Evolutionary conservation across 2,329 filamentous ascomycete genomes (phyloP).

Genomic region (Teratosphaeriaceae sp.): DNA sequence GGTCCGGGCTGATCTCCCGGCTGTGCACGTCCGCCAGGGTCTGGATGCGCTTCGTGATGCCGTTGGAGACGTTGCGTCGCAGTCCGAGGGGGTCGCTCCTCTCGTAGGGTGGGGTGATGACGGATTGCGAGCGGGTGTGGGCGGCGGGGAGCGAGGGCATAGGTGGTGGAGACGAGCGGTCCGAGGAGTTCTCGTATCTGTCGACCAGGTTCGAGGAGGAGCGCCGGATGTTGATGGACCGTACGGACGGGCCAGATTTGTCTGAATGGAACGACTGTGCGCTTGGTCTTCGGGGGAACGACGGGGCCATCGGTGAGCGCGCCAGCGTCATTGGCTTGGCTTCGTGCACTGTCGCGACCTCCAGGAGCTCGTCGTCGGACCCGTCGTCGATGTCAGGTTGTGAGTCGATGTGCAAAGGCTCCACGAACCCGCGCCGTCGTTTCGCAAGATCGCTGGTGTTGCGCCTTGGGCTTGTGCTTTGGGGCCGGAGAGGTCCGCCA

Average conservation of each 20-base stretch:
- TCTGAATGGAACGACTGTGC: slow-evolving; percentile 16
- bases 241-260: slow-evolving; percentile 17
- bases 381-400: slow-evolving; percentile 42
- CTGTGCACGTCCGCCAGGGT: slow-evolving; percentile 68
- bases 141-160: not conserved
- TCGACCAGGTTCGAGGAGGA: slow-evolving; percentile 11
- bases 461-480: slow-evolving; percentile 2
- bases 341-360: slow-evolving; percentile 74
- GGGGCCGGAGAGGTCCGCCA: not conserved
- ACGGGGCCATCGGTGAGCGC: slow-evolving; percentile 72
- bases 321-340: slow-evolving; percentile 73
- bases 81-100: slow-evolving; percentile 28
- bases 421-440: slow-evolving; percentile 34
- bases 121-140: not conserved
- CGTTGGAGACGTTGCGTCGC: slow-evolving; percentile 78
- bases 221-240: slow-evolving; percentile 19
- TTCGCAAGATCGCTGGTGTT: slow-evolving; percentile 27
- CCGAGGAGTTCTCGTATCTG: slow-evolving; percentile 1
- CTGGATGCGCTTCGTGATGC: slow-evolving; percentile 92
- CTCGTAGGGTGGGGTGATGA: slow-evolving; percentile 5
- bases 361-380: slow-evolving; percentile 63
- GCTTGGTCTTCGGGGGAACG: slow-evolving; percentile 41
- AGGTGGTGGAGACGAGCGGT: slow-evolving; percentile 4
- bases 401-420: slow-evolving; percentile 32
- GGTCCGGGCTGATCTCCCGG: slow-evolving; percentile 16